A percentile compares a stretch with the other conserved stretches of the same genome.
phyloP scores from a whole-genome alignment of 2,329 filamentous ascomycete genomes.

The Thielaviopsis populi region DNA sequence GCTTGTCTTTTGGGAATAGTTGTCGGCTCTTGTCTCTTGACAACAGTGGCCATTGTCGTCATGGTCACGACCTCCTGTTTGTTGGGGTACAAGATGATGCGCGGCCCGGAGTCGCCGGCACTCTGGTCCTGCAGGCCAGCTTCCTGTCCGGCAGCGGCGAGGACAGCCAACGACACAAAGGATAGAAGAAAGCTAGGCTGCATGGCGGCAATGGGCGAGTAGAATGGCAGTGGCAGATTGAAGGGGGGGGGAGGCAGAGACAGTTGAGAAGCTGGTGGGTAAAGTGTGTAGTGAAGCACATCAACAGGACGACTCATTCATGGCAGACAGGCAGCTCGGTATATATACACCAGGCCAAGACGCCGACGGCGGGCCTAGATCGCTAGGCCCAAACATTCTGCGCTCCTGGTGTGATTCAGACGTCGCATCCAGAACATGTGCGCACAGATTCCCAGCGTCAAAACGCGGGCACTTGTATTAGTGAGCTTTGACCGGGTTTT shows the following conservation, averaged over 20 bases:
- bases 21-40: background rate
- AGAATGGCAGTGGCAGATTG: too few species aligned
- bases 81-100: background rate
- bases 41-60: background rate
- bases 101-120: background rate
- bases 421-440: background rate
- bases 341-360: background rate
- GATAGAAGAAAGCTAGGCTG: conserved; percentile 3
- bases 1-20: background rate
- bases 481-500: background rate
- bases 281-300: background rate
- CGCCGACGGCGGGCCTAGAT: background rate
- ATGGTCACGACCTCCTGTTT: background rate
- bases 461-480: background rate
- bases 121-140: background rate
- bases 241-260: background rate
- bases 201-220: background rate
- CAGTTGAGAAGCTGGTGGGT: background rate
- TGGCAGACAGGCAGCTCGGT: background rate
- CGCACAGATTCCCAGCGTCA: background rate
- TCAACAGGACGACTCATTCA: background rate
- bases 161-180: background rate
- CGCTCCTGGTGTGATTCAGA: background rate
- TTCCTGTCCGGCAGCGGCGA: background rate
- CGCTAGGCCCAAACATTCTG: background rate